Percentiles rank a stretch among this genome's conserved stretches.
phyloP scores from a whole-genome alignment of 495 filamentous ascomycete genomes.

The Pyronema omphalodes region DNA sequence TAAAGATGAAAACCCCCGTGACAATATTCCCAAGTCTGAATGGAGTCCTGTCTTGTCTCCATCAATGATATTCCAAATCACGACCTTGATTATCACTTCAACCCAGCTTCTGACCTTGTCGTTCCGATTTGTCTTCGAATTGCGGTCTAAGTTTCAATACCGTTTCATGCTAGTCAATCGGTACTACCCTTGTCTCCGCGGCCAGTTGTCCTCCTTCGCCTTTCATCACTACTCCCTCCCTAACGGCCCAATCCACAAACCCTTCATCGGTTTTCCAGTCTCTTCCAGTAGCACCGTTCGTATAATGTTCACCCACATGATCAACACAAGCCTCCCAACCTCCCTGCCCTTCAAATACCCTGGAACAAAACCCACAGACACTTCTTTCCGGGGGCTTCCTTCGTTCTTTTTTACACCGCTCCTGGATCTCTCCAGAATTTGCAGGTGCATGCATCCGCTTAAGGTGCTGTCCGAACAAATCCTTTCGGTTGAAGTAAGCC shows the following conservation, averaged over 20 bases:
- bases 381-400: constrained; percentile 43
- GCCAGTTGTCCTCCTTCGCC: constrained; percentile 26
- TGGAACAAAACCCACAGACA: constrained; percentile 48
- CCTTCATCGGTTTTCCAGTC: constrained; percentile 36
- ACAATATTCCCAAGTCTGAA: too few species aligned
- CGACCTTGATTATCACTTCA: too few species aligned
- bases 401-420: constrained; percentile 39
- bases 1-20: too few species aligned
- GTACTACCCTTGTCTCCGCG: not conserved
- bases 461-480: constrained; percentile 81
- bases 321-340: constrained; percentile 81
- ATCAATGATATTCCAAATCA: too few species aligned
- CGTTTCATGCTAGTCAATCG: not conserved
- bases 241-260: constrained; percentile 38
- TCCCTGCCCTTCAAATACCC: constrained; percentile 39
- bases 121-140: too few species aligned
- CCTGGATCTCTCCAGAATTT: constrained; percentile 27
- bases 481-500: constrained; percentile 80
- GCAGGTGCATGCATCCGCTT: constrained; percentile 71
- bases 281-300: constrained; percentile 36
- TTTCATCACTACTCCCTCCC: constrained; percentile 38
- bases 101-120: too few species aligned
- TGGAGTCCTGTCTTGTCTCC: too few species aligned
- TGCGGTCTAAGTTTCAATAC: too few species aligned
- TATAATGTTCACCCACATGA: constrained; percentile 71